Evolutionary conservation across 352 stramenopile genomes (phyloP), one percentile per base, ranked within the genome.

Genomic region (Globisporangium spiculum): DNA sequence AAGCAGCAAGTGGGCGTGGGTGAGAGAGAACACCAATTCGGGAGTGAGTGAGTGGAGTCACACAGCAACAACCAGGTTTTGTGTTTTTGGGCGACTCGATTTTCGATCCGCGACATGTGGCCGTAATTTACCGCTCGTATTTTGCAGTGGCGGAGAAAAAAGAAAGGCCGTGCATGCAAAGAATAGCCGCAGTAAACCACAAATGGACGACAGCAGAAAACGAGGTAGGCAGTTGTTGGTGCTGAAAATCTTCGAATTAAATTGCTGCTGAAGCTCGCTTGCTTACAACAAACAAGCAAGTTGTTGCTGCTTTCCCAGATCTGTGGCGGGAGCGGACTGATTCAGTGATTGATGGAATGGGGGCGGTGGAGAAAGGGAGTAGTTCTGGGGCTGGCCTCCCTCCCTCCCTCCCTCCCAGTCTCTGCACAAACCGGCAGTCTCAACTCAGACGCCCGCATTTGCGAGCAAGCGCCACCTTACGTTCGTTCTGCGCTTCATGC

Each of bases 161-260:
- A 55, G 41, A 38, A 64, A 64, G 36, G 36, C 36, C n/a, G 41
- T 18, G 0, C 16, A 50, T 50, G 60, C 60, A 18, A 65, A 27
- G 50, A 26, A 52, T 22, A 53, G 10, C 22, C 44, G n/a, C 16
- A 48, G 20, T 6, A 48, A n/a, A 20, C 30, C 44, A 58, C 56
- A 58, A 56, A 20, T 20, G 26, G 30, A 46, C 44, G n/a, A 52
- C 59, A 55, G 9, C 5, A 64, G 41, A 64, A 34, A 44, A 24
- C 59, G 38, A 60, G 27, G 9, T 1, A 64, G 26, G 52, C 20
- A 26, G 36, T 20, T 24, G 22, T 24, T 32, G 30, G 30, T 18
- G 34, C 24, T 55, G 58, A 48, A 55, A 66, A 66, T 66, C 60
- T 66, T 66, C 60, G 60, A 66, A 66, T 66, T 66, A 66, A 66